Evolutionary conservation across 2,329 filamentous ascomycete genomes (phyloP), one percentile per base, ranked within the genome.

Genomic region (Scolecobasidium constrictum): DNA sequence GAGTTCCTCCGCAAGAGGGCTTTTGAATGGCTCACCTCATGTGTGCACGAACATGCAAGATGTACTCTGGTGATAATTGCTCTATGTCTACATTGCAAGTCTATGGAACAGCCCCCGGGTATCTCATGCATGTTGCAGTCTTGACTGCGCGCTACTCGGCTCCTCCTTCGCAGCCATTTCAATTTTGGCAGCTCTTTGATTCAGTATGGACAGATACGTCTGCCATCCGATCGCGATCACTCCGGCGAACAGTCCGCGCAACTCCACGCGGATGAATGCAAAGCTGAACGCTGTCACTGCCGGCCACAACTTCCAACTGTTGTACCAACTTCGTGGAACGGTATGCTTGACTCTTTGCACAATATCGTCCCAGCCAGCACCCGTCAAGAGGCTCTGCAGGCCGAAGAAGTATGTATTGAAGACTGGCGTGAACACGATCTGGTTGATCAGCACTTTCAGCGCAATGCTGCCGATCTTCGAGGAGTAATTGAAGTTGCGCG

Each of bases 211-310:
- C 52, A 95, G 56, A 68, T 94, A 95, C 1, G 86, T 87, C 72
- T 94, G 88, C 88, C 88, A 95, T 0, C 83, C 84, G 40, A 94
- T 81, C 1, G 86, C 85, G 49, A 94, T 73, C 5, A 82, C 65
- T 36, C 62, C 86, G 0, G 82, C 77, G 52, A 94, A 92, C 13
- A 94, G 72, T 52, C 78, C 84, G 40, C 88, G 71, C 61, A 86
- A 90, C 55, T 90, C 78, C 38, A 86, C 68, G 19, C 80, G 77
- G 4, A 95, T 67, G 54, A 86, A 92, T n/a, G 82, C 78, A 55
- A 95, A 93, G 59, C 73, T 88, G 56, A 95, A 81, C 0, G 86
- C 86, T 12, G 83, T 93, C 13, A 94, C 82, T 0, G 78, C 77
- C 0, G 88, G 90, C 88, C 88, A 95, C 18, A 95, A 62, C 65